phyloP scores from a whole-genome alignment of 2,329 filamentous ascomycete species.

The Cercospora sp. region DNA sequence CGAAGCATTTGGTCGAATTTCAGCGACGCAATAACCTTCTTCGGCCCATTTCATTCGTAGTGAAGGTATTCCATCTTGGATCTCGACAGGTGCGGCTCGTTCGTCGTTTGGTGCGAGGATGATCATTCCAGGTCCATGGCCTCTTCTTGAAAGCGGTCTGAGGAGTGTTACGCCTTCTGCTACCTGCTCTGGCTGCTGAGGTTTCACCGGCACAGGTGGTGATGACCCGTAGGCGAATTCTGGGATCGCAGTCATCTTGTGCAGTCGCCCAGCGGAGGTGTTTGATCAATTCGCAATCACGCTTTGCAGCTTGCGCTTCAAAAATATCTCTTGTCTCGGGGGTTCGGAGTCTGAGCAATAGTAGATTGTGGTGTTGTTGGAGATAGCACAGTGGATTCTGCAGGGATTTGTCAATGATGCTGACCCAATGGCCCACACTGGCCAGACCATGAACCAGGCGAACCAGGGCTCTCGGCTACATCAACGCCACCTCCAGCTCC shows the following conservation, averaged over 20 bases:
- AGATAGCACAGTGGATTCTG: neutral
- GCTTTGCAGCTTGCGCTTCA: neutral
- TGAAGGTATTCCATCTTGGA: slow-evolving; percentile 30
- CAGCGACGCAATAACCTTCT: slow-evolving; percentile 65
- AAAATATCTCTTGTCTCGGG: neutral
- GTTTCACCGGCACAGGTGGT: slow-evolving; percentile 25
- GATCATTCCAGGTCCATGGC: slow-evolving; percentile 29
- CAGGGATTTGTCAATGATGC: slow-evolving; percentile 10
- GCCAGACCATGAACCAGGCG: slow-evolving; percentile 1
- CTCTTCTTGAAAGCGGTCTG: slow-evolving; percentile 26
- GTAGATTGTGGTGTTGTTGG: neutral
- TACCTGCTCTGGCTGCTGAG: slow-evolving; percentile 25
- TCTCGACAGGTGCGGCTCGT: slow-evolving; percentile 22
- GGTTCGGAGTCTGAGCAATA: neutral
- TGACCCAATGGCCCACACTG: neutral
- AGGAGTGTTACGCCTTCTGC: slow-evolving; percentile 27
- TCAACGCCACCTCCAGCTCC: neutral
- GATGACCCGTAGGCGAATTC: slow-evolving; percentile 29
- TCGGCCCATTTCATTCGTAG: slow-evolving; percentile 65
- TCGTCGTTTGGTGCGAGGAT: slow-evolving; percentile 24
- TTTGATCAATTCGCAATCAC: neutral
- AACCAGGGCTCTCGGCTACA: neutral
- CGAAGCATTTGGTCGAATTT: slow-evolving; percentile 47
- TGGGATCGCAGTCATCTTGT: slow-evolving; percentile 19
- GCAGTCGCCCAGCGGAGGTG: neutral